Percentiles rank a stretch among this genome's conserved stretches.
These are phyloP conservation scores for Anthoceros angustus DNA, from an alignment of 225 moss, liverwort and hornwort species.

Conservation along the genomic window DNA sequence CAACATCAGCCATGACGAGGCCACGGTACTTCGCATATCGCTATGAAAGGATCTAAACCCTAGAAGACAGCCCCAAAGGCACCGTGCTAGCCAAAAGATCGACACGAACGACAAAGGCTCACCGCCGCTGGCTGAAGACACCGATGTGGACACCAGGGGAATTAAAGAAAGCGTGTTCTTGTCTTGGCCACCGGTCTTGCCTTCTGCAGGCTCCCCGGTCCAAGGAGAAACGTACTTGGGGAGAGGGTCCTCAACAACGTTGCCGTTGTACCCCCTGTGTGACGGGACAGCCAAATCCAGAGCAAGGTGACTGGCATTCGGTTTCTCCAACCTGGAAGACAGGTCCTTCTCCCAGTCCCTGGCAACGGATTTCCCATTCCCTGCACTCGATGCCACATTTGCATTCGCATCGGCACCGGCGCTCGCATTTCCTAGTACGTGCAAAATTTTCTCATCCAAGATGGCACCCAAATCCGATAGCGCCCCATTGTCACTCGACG, in stretches of 20 bases:
- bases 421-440: not conserved
- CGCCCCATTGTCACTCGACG: not conserved
- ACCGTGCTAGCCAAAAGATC: too few relatives aligned
- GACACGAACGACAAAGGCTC: too few relatives aligned
- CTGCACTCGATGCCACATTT: not conserved
- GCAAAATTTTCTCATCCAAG: conserved; percentile 3
- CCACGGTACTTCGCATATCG: not conserved
- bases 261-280: not conserved
- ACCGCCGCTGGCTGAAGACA: too few relatives aligned
- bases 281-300: not conserved
- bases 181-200: too few relatives aligned
- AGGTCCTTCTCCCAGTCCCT: not conserved
- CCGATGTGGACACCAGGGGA: too few relatives aligned
- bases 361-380: not conserved
- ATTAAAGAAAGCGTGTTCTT: too few relatives aligned
- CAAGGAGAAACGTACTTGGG: not conserved
- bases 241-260: not conserved
- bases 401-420: too few relatives aligned
- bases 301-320: not conserved
- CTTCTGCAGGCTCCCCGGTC: too few relatives aligned
- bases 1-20: not conserved
- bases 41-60: not conserved
- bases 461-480: not conserved
- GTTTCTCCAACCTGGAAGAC: not conserved
- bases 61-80: not conserved